Conservation (phyloP, 2,329 filamentous ascomycete species). For the Sporothrix schenckii region DNA sequence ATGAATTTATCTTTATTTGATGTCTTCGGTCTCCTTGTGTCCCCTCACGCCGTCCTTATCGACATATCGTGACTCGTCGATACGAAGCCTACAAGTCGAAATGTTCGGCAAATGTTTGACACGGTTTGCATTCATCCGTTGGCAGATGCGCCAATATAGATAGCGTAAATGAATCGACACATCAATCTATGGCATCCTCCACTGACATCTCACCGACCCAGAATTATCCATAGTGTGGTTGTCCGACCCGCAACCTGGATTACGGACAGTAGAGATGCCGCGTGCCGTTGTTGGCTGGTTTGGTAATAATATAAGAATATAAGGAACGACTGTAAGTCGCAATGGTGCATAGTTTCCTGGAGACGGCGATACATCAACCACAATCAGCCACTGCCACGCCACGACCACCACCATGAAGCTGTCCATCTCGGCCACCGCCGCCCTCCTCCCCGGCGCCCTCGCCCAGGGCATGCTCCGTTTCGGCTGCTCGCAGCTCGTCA, state of each 20-base stretch:
- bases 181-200: no score
- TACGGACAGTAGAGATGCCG: not conserved
- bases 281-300: not conserved
- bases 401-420: constrained; percentile 10
- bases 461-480: constrained; percentile 40
- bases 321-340: not conserved
- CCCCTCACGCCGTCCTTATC: no score
- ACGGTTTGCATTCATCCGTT: no score
- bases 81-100: no score
- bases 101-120: not conserved
- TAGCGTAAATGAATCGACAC: not conserved
- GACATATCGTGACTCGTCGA: no score
- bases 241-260: not conserved
- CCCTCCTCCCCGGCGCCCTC: constrained; percentile 3
- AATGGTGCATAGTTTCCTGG: not conserved
- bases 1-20: not conserved
- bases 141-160: not conserved
- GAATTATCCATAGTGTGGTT: constrained; percentile 14
- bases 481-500: constrained; percentile 40
- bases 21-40: no score
- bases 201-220: not conserved
- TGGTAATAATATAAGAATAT: constrained; percentile 2
- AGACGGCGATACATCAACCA: not conserved
- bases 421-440: not conserved
- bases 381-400: no score